Base-by-base conservation (phyloP, 768 basidiomycete genomes). In the Mycena sanguinolenta region DNA sequence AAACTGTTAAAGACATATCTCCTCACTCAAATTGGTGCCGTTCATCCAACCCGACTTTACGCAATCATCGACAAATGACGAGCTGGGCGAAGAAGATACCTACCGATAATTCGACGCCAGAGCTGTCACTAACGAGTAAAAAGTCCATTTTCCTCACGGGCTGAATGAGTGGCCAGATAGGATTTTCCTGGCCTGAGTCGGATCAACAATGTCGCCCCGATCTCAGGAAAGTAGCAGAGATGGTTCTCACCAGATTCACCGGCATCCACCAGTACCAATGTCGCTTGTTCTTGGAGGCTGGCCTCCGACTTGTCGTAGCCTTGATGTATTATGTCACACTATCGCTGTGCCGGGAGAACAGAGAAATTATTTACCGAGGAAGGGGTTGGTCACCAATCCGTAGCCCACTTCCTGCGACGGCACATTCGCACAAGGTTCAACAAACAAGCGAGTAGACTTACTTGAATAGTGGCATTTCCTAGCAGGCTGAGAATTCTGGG, bases 31-130 rank as follows among this genome's bases (percentile, higher is more conserved):
- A 54, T 63, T 63, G 7, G 62, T 63, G 50, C 62, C 62, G 36
- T 63, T 63, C 63, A 63, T 63, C 63, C 63, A 63, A 54, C 63
- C 63, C 52, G 63, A 63, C 63, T 63, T 63, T 21, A 28, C 7
- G 32, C 4, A 63, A 55, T 63, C 63, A 55, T 38, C 52, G 52
- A 63, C 23, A 38, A 28, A 42, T 63, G 28, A 54, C 62, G 39
- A 42, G 28, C 36, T 54, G 63, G 21, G 52, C n/a, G 28, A 44
- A 54, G 27, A 53, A 55, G 53, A 42, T 27, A 63, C 36, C 27
- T 63, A 63, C 63, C 52, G 63, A 61, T 61, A 61, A 49, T 61
- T 61, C 59, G 9, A 23, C 27, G 21, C 59, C 59, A 10, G 28
- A 61, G 53, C 63, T 63, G 63, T 63, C 63, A 32, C 38, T 63